Conservation (phyloP, 1,139 yeast species). For the Yamadazyma mexicana region DNA sequence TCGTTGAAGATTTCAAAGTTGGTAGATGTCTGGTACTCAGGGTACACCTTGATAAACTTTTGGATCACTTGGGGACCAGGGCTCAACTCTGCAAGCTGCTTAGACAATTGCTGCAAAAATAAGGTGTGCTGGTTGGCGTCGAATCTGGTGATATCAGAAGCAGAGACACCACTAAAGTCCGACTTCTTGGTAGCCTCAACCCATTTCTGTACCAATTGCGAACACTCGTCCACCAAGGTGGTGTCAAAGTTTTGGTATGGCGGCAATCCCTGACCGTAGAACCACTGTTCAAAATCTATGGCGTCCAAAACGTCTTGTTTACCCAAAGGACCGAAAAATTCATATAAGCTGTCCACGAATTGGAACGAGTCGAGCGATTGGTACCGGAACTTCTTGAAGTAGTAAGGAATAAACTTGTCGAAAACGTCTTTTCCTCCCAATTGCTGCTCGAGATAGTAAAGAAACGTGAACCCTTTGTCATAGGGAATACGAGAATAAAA, state of each 20-base stretch:
- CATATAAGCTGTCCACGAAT: slow-evolving; percentile 31
- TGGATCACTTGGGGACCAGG: not conserved
- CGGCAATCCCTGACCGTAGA: slow-evolving; percentile 31
- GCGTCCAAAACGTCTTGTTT: slow-evolving; percentile 80
- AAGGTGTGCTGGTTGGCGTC: slow-evolving; percentile 37
- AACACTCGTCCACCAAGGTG: slow-evolving; percentile 33
- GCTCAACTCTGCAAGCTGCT: slow-evolving; percentile 18
- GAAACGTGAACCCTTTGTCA: slow-evolving; percentile 37
- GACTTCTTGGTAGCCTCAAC: slow-evolving; percentile 9
- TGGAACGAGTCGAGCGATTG: slow-evolving; percentile 30
- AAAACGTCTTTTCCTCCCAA: slow-evolving; percentile 29
- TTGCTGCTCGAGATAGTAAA: slow-evolving; percentile 27
- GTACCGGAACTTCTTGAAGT: slow-evolving; percentile 32
- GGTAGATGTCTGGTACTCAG: slow-evolving; percentile 22
- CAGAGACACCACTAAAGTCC: not conserved
- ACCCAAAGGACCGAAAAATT: slow-evolving; percentile 53
- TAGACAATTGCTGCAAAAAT: slow-evolving; percentile 32
- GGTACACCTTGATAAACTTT: slow-evolving; percentile 16
- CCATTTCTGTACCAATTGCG: slow-evolving; percentile 29
- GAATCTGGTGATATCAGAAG: slow-evolving; percentile 24
- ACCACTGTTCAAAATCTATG: slow-evolving; percentile 65
- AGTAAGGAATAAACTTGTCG: slow-evolving; percentile 33
- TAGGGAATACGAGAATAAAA: slow-evolving; percentile 36
- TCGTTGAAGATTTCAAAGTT: slow-evolving; percentile 36
- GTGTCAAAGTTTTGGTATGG: slow-evolving; percentile 31